phyloP scores from a whole-genome alignment of 139 green algal genomes.

The Diplosphaera chodatii region DNA sequence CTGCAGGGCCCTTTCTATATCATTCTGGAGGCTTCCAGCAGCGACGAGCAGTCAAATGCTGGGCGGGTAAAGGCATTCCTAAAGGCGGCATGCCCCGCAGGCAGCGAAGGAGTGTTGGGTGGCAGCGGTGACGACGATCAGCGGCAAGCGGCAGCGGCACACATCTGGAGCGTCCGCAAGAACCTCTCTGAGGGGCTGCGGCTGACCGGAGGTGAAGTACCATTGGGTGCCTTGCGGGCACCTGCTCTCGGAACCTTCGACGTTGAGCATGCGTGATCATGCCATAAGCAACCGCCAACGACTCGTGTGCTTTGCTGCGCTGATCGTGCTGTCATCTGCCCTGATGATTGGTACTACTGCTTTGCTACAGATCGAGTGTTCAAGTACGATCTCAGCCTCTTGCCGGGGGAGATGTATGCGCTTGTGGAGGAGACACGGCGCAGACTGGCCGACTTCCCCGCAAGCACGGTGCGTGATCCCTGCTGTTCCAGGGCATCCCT shows the following conservation, averaged over 20 bases:
- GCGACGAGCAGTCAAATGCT: conserved; percentile 59
- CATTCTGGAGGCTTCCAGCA: conserved; percentile 87
- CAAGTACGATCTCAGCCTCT: conserved; percentile 90
- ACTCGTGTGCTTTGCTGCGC: too few species aligned
- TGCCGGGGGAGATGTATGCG: conserved; percentile 54
- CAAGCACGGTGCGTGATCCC: neutral
- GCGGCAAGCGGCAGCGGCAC: conserved; percentile 52
- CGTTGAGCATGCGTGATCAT: too few species aligned
- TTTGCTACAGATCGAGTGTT: conserved; percentile 76
- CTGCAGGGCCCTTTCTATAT: conserved; percentile 75
- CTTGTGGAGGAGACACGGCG: conserved; percentile 72
- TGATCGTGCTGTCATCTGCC: too few species aligned
- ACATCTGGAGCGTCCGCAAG: conserved; percentile 88
- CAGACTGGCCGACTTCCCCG: conserved; percentile 31
- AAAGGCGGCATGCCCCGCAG: too few species aligned
- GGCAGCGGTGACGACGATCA: conserved; percentile 43
- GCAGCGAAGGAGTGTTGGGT: neutral
- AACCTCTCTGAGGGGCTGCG: conserved; percentile 77
- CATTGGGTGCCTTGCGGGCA: too few species aligned
- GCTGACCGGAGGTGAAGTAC: conserved; percentile 15
- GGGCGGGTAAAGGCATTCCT: conserved; percentile 70
- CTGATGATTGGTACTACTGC: too few species aligned
- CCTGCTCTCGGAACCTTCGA: too few species aligned
- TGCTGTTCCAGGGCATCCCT: too few species aligned
- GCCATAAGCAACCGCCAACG: too few species aligned